phyloP scores from a whole-genome alignment of 108 stramenopile genomes.

The Conticribra guillardii region DNA sequence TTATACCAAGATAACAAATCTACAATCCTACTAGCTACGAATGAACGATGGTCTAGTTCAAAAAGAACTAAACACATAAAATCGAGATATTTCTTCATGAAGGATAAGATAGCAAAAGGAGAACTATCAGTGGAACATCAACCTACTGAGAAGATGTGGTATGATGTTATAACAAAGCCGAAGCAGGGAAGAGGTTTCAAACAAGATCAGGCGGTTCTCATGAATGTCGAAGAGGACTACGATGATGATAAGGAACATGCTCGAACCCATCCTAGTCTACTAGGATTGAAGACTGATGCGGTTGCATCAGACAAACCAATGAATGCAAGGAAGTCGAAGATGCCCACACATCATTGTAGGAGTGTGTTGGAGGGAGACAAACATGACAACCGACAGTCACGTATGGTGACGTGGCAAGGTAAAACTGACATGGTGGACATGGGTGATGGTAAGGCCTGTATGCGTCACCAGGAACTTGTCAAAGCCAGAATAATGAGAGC shows the following conservation, averaged over 20 bases:
- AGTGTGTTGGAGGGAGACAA: conserved; percentile 5
- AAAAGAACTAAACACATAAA: conserved; percentile 29
- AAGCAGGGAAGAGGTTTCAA: conserved; percentile 5
- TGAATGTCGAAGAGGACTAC: conserved; percentile 3
- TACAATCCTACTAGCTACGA: conserved; percentile 11
- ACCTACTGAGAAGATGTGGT: conserved; percentile 7
- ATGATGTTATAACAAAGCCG: conserved; percentile 24
- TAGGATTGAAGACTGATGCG: not conserved
- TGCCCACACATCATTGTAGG: not conserved
- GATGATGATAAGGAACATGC: not conserved
- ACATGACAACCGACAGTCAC: too few relatives aligned
- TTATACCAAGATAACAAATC: conserved; percentile 16
- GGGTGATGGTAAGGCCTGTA: too few relatives aligned
- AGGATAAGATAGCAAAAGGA: conserved; percentile 4
- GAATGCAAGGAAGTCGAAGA: not conserved
- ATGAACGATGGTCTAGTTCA: conserved; percentile 6
- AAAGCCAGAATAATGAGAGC: too few relatives aligned
- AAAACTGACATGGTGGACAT: too few relatives aligned
- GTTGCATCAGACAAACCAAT: not conserved
- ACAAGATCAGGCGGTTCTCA: not conserved
- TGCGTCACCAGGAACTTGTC: too few relatives aligned
- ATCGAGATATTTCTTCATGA: conserved; percentile 10
- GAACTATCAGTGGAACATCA: not conserved
- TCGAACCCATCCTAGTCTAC: too few relatives aligned
- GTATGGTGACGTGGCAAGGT: too few relatives aligned